Base-by-base conservation (phyloP, 768 basidiomycete genomes). In the Gelatoporia subvermispora region DNA sequence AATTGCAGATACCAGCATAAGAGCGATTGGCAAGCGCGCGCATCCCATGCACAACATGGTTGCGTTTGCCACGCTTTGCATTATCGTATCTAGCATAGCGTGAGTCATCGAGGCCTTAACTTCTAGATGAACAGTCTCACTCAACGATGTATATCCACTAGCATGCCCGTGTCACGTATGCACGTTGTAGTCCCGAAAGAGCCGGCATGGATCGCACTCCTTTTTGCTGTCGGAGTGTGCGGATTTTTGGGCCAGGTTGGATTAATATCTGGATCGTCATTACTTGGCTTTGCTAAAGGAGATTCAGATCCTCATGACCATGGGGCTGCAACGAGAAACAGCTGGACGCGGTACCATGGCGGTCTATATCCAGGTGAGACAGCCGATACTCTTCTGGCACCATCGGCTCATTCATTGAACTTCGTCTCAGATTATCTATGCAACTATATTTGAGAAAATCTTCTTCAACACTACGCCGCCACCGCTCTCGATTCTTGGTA, bases 21-120 rank as follows among this genome's bases (percentile, higher is more conserved):
- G 88, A 8, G 78, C 78, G 0, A 88, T 93, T 35, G 90, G 91
- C 1, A 82, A 77, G 49, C 75, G 84, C 4, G 89, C 89, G 1
- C 84, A 87, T 55, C 73, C 89, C 1, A 64, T 91, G 51, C 90
- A 94, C 60, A 71, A 77, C 2, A 73, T 92, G 57, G 65, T 73
- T 0, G 88, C 79, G 49, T 91, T 85, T 62, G 79, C 84, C 1
- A 59, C 73, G 8, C 70, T 77, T 51, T 83, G 78, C 44, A 72
- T 82, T 2, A 52, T 74, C 18, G 61, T 65, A 2, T 70, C 65
- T 0, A 53, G 63, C 7, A 37, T 69, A 47, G 65, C 51, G 65
- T 65, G 25, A 40, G 60, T 48, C 5, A 22, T 13, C 31, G 21
- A 3, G 5, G 15, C 21, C 15, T 41, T 4, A 17, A 11, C 15